phyloP scores from a whole-genome alignment of 441 rosid genomes.

The Erodium trifolium region DNA sequence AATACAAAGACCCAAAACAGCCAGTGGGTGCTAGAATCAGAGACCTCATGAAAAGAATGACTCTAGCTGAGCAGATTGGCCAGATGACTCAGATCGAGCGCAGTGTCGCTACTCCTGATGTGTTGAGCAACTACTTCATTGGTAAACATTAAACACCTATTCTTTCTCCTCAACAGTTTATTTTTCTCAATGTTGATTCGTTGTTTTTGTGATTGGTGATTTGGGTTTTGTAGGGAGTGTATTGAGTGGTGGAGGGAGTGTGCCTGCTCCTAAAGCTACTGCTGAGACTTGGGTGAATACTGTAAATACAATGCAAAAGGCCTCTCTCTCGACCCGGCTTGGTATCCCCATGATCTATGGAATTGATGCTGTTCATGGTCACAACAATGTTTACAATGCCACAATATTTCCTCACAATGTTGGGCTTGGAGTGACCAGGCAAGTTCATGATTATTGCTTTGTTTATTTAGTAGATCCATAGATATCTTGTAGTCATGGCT shows the following conservation, averaged over 20 bases:
- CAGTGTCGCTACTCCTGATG: too few relatives aligned
- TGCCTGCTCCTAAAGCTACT: constrained; percentile 42
- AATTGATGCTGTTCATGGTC: not conserved
- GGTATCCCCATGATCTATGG: constrained; percentile 79
- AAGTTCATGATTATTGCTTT: too few relatives aligned
- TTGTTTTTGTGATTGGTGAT: too few relatives aligned
- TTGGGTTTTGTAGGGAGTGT: too few relatives aligned
- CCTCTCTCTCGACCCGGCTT: constrained; percentile 59
- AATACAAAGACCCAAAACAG: constrained; percentile 5
- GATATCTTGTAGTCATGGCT: too few relatives aligned
- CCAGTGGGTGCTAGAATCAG: constrained; percentile 3
- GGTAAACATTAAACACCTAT: too few relatives aligned
- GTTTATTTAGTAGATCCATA: too few relatives aligned
- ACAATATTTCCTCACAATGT: constrained; percentile 27
- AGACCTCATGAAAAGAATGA: not conserved
- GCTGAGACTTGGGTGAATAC: constrained; percentile 54
- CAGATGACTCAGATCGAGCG: constrained; percentile 6
- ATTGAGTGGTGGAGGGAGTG: constrained; percentile 41
- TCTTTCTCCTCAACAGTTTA: too few relatives aligned
- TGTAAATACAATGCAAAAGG: constrained; percentile 59
- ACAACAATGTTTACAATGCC: constrained; percentile 60
- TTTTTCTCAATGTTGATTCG: too few relatives aligned
- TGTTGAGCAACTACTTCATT: too few relatives aligned
- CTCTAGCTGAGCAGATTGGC: constrained; percentile 5
- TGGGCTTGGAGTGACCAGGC: constrained; percentile 55